Evolutionary conservation across 345 rosid genomes (phyloP).

Genomic region (Rubroshorea leprosula): DNA sequence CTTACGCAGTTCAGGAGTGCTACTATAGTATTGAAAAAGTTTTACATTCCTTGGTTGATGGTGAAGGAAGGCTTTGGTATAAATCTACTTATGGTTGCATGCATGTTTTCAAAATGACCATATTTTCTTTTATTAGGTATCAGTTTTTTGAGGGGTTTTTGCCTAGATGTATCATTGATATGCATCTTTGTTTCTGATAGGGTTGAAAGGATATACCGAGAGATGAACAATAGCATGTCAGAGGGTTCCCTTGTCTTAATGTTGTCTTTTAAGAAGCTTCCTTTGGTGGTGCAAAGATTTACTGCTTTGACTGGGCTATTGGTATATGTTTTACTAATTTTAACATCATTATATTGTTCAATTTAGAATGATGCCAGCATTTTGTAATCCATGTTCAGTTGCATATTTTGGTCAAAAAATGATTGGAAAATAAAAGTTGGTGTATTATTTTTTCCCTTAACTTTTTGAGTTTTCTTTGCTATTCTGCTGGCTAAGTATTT

Average conservation of each 20-base stretch:
- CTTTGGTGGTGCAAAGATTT: conserved; percentile 68
- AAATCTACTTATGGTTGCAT: conserved; percentile 12
- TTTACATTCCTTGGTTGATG: conserved; percentile 76
- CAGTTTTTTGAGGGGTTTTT: conserved; percentile 13
- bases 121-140: conserved; percentile 5
- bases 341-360: conserved; percentile 1
- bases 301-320: conserved; percentile 91
- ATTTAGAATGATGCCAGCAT: not conserved
- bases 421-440: not conserved
- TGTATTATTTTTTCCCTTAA: too few species aligned
- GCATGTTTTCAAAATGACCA: conserved; percentile 10
- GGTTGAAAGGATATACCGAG: conserved; percentile 88
- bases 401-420: too few species aligned
- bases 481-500: too few species aligned
- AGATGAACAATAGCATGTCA: conserved; percentile 66
- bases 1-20: conserved; percentile 95
- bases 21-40: conserved; percentile 78
- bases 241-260: conserved; percentile 69
- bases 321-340: conserved; percentile 39
- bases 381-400: not conserved
- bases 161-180: too few species aligned
- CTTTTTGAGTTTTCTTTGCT: too few species aligned
- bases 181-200: conserved; percentile 32
- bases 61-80: conserved; percentile 94
- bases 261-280: conserved; percentile 65